phyloP scores from a whole-genome alignment of 345 rosid genomes.

The Zanthoxylum bungeanum region DNA sequence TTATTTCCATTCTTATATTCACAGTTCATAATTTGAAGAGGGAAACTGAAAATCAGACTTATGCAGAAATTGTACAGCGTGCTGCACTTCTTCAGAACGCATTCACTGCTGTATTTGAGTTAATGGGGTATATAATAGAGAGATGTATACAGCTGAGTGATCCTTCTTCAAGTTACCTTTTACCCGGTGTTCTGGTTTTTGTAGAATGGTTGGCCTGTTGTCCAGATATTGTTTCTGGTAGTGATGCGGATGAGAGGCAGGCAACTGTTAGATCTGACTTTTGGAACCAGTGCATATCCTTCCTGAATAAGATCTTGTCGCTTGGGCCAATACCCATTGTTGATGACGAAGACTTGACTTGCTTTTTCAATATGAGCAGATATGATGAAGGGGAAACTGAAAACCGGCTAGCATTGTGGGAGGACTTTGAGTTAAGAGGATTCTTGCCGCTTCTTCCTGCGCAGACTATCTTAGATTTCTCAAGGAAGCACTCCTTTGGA shows the following conservation, averaged over 20 bases:
- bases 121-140: slow-evolving; percentile 59
- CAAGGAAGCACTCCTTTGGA: slow-evolving; percentile 64
- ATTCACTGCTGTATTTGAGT: slow-evolving; percentile 70
- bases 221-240: slow-evolving; percentile 68
- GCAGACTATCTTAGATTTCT: slow-evolving; percentile 79
- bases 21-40: slow-evolving; percentile 68
- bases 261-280: slow-evolving; percentile 51
- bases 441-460: slow-evolving; percentile 86
- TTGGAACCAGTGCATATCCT: slow-evolving; percentile 65
- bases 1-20: slow-evolving; percentile 68
- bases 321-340: slow-evolving; percentile 46
- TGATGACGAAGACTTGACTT: slow-evolving; percentile 72
- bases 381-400: slow-evolving; percentile 93
- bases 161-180: slow-evolving; percentile 67
- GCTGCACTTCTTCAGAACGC: slow-evolving; percentile 84
- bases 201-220: slow-evolving; percentile 93
- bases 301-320: slow-evolving; percentile 65
- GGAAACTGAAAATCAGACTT: slow-evolving; percentile 77
- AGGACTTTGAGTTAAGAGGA: slow-evolving; percentile 92
- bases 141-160: slow-evolving; percentile 64
- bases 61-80: slow-evolving; percentile 91
- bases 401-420: slow-evolving; percentile 86
- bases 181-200: slow-evolving; percentile 81
- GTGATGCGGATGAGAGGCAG: slow-evolving; percentile 71
- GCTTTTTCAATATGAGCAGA: slow-evolving; percentile 81